Conservation (phyloP, 371 early-diverging fungal species). For the Mucor irregularis region DNA sequence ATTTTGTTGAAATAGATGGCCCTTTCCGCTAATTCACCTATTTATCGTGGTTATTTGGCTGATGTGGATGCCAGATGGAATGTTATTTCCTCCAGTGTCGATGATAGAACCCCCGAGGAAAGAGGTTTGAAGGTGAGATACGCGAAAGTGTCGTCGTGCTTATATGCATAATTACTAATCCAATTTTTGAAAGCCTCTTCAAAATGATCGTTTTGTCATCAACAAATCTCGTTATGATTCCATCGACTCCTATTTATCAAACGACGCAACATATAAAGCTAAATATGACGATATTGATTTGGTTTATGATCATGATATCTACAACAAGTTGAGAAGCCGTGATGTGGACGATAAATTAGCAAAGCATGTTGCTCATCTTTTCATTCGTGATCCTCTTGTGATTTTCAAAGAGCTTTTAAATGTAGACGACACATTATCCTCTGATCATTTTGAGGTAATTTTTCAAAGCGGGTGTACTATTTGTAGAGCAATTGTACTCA, state of each 20-base stretch:
- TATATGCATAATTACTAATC: not conserved
- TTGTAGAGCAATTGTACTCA: not conserved
- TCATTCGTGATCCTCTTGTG: conserved; percentile 98
- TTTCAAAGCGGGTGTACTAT: not conserved
- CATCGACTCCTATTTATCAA: conserved; percentile 90
- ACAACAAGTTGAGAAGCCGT: conserved; percentile 65
- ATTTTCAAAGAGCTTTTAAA: conserved; percentile 89
- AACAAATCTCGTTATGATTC: conserved; percentile 98
- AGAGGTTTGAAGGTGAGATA: conserved; percentile 75
- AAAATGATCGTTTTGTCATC: conserved; percentile 74
- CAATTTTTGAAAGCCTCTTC: conserved; percentile 60
- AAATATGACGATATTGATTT: conserved; percentile 95
- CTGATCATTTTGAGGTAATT: conserved; percentile 97
- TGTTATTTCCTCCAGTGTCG: conserved; percentile 93
- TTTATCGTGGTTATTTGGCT: conserved; percentile 92
- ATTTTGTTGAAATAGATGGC: conserved; percentile 55
- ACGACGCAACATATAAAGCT: conserved; percentile 71
- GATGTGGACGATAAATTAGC: conserved; percentile 92
- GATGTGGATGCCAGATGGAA: conserved; percentile 99
- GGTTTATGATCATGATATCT: conserved; percentile 82
- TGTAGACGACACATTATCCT: conserved; percentile 78
- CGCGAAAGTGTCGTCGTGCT: not conserved
- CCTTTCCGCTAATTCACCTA: conserved; percentile 93
- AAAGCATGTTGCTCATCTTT: conserved; percentile 94
- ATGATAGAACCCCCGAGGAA: conserved; percentile 95